A percentile compares a stretch with the other conserved stretches of the same genome.
These are phyloP conservation scores for Rosellinia necatrix DNA, from an alignment of 2,329 filamentous ascomycete genomes.

Conservation along the genomic window DNA sequence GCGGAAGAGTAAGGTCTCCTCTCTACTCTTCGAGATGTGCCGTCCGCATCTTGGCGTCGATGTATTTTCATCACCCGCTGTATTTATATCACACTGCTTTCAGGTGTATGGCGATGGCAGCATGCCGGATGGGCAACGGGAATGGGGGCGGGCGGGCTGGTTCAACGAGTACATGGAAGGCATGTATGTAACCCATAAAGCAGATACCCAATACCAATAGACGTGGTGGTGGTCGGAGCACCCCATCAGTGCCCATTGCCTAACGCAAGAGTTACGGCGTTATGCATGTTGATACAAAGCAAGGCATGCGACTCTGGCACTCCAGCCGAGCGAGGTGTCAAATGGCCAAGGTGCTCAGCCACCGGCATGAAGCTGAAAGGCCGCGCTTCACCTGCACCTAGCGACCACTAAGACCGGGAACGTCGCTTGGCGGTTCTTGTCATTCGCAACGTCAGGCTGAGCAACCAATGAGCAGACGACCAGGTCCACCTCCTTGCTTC, in stretches of 20 bases:
- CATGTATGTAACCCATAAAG: neutral
- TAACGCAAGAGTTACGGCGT: neutral
- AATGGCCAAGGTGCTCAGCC: slow-evolving; percentile 19
- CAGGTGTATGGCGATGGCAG: neutral
- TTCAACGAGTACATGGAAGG: too few species aligned
- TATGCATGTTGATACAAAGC: too few species aligned
- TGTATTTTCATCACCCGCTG: too few species aligned
- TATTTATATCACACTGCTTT: neutral
- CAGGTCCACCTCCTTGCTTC: neutral
- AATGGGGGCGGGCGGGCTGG: neutral
- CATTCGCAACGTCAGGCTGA: neutral
- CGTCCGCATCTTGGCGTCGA: too few species aligned
- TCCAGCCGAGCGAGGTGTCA: neutral
- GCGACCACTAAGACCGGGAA: slow-evolving; percentile 2
- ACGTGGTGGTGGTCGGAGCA: neutral
- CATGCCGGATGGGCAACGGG: neutral
- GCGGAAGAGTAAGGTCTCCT: slow-evolving; percentile 12
- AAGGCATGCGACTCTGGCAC: neutral
- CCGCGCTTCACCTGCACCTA: slow-evolving; percentile 15
- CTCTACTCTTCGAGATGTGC: too few species aligned
- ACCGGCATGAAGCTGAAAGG: slow-evolving; percentile 17
- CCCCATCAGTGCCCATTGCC: neutral
- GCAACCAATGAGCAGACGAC: slow-evolving; percentile 3
- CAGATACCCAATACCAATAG: neutral
- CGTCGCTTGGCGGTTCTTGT: slow-evolving; percentile 10